Evolutionary conservation across 1,139 yeast species (phyloP), one percentile per base, ranked within the genome.

Genomic region (Kurtzmaniella quercitrusa): DNA sequence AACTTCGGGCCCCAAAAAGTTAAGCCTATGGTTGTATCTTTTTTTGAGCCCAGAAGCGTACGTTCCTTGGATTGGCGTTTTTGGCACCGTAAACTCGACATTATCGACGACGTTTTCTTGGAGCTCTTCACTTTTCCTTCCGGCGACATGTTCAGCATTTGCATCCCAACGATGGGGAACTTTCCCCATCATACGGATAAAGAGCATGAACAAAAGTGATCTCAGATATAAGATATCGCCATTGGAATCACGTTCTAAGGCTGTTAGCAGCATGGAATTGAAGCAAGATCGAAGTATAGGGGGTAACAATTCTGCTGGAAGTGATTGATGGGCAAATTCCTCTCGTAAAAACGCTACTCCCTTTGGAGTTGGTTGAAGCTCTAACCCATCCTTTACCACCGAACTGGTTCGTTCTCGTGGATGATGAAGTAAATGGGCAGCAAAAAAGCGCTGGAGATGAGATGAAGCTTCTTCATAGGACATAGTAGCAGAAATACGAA

Each of bases 321-420:
- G 61, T 0, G 93, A 95, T 43, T 76, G 65, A 38, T 68, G 73
- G 42, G 68, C 66, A 49, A 85, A 81, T 57, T 82, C 89, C 11
- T 73, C 68, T 41, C 77, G 79, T 2, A 91, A 62, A 0, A 89
- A 59, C 0, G 90, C 82, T 3, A 89, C 79, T 1, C 98, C 98
- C 57, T 93, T 93, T 0, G 98, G 93, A 0, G 98, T 89, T 4
- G 96, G 95, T 55, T 91, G 98, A 31, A 90, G 58, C 3, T 67
- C 45, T 0, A 70, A 65, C 39, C 64, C 58, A 2, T 56, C 62
- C 44, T 74, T 73, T 2, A 82, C 72, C 39, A 57, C 65, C n/a
- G 60, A 52, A 43, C 82, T 58, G 0, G 94, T 84, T 52, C 94
- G 70, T 51, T 85, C 91, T 7, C 78, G 76, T 0, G 96, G 96